These are phyloP conservation scores for Anthracocystis setariae DNA, from an alignment of 1,284 basidiomycete species.

Conservation along the genomic window DNA sequence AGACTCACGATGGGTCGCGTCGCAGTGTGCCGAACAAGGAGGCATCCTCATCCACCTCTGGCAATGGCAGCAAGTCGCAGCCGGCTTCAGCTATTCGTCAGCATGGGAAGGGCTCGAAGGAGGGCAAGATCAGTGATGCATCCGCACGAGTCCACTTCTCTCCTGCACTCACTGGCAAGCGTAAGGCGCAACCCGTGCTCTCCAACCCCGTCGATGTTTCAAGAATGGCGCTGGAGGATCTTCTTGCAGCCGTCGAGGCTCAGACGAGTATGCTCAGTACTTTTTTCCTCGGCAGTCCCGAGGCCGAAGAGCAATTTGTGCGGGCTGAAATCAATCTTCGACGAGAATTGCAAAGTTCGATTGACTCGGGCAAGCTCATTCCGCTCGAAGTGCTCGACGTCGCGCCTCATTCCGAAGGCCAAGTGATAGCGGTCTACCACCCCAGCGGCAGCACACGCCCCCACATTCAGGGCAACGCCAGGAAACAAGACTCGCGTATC, in stretches of 20 bases:
- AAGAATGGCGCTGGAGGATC: slow-evolving; percentile 69
- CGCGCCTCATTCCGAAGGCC: slow-evolving; percentile 64
- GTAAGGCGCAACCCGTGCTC: slow-evolving; percentile 54
- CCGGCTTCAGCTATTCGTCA: slow-evolving; percentile 41
- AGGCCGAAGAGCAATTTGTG: slow-evolving; percentile 71
- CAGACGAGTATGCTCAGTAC: slow-evolving; percentile 68
- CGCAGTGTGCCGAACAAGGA: slow-evolving; percentile 7
- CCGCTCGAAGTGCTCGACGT: slow-evolving; percentile 68
- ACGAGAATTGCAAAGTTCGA: slow-evolving; percentile 69
- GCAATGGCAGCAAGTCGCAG: slow-evolving; percentile 32
- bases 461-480: slow-evolving; percentile 69
- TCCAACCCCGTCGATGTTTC: slow-evolving; percentile 66
- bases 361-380: slow-evolving; percentile 68
- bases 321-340: slow-evolving; percentile 69
- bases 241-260: slow-evolving; percentile 69
- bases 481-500: slow-evolving; percentile 71
- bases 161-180: slow-evolving; percentile 66
- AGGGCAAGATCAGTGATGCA: slow-evolving; percentile 28
- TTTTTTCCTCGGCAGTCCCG: slow-evolving; percentile 68
- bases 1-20: slow-evolving; percentile 12
- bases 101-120: slow-evolving; percentile 42
- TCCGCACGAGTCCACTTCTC: slow-evolving; percentile 52
- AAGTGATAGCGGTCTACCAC: slow-evolving; percentile 70
- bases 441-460: slow-evolving; percentile 70
- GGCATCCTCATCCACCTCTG: not conserved